These are phyloP conservation scores for Aspergillus clavatus DNA, from an alignment of 2,329 filamentous ascomycete species.

Conservation along the genomic window DNA sequence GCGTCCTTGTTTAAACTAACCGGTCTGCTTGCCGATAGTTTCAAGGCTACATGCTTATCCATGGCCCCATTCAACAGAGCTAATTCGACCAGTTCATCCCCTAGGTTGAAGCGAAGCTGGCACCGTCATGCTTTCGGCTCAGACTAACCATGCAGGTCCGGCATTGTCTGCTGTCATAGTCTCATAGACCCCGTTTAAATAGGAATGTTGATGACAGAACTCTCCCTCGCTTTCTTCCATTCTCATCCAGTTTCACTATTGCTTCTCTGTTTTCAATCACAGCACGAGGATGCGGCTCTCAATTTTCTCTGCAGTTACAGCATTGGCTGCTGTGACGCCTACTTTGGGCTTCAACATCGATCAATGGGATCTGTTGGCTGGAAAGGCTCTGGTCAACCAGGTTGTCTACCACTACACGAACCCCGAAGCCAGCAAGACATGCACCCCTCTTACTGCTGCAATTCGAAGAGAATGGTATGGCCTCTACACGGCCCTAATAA, in stretches of 20 bases:
- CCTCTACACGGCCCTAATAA: too few relatives aligned
- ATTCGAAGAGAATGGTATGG: constrained; percentile 2
- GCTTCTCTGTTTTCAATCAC: background rate
- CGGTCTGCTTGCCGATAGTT: background rate
- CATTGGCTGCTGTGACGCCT: constrained; percentile 4
- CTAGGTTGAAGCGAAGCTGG: background rate
- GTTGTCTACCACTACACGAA: constrained; percentile 1
- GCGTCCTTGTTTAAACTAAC: too few relatives aligned
- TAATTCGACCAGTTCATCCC: too few relatives aligned
- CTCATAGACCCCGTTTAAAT: background rate
- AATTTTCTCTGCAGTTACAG: constrained; percentile 1
- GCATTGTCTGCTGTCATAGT: background rate
- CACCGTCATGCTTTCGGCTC: background rate
- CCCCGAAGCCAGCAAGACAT: constrained; percentile 1
- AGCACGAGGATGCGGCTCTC: constrained; percentile 1
- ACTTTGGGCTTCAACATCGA: constrained; percentile 3
- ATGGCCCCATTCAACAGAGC: background rate
- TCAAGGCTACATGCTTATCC: background rate
- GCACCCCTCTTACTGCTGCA: background rate
- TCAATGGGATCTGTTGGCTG: constrained; percentile 6
- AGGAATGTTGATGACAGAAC: background rate
- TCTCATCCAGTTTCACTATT: background rate
- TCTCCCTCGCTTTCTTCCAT: background rate
- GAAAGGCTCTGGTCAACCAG: constrained; percentile 8
- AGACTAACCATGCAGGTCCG: background rate